Base-by-base conservation (phyloP, 2,329 filamentous ascomycete genomes). In the Hirsutella rhossiliensis region DNA sequence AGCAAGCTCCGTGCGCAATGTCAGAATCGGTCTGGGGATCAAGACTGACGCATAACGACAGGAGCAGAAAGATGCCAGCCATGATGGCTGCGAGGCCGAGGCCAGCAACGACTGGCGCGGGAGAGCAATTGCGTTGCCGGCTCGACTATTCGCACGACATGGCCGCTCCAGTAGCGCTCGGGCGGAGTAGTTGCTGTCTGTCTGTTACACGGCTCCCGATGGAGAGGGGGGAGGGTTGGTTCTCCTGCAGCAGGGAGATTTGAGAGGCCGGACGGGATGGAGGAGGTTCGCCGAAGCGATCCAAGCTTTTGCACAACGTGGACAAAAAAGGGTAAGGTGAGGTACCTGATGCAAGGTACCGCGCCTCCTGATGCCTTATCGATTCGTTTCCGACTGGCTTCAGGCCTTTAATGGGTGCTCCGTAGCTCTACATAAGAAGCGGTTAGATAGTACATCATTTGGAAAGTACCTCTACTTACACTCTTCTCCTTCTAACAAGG, bases 31-130 rank as follows among this genome's bases (percentile, higher is more conserved):
- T n/a, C n/a, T n/a, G 17, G 12, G 7, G 18, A 17, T 27, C 20
- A 2, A 29, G 28, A 63, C 65, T 52, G 56, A 68, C 65, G 55
- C 65, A 64, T 51, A 68, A 56, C 50, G 57, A 61, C 34, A 68
- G 56, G 43, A 68, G 57, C 47, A 68, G 50, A 39, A 66, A 52
- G 45, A 68, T 55, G 34, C 63, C 62, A 43, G 61, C 62, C 65
- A 68, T 68, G 50, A 41, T 58, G 49, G n/a, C 17, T 15, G 19
- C 12, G 30, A 32, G 23, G 29, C 5, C 28, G 36, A 31, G 39
- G 43, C 31, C 38, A n/a, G 18, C 20, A 17, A 4, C 27, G n/a
- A 23, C 20, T 13, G 19, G n/a, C 31, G 15, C 31, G 30, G 20
- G 30, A 19, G n/a, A 38, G 31, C 12, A 30, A 31, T 8, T 37